These are phyloP conservation scores for Cardiospermum halicacabum DNA, from an alignment of 345 rosid genomes.

Conservation along the genomic window DNA sequence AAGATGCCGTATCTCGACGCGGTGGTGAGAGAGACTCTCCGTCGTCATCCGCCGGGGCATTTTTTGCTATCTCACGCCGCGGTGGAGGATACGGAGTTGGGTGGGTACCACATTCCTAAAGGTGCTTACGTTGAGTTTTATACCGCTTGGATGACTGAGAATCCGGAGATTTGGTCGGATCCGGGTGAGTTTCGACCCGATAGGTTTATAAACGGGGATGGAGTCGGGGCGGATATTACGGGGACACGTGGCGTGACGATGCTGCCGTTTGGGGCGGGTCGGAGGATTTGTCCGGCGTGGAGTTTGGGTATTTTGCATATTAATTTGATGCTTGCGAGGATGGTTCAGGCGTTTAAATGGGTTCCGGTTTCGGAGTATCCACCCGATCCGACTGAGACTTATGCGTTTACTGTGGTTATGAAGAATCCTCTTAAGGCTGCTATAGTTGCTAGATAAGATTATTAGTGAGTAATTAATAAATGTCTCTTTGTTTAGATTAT, in stretches of 20 bases:
- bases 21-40: constrained; percentile 77
- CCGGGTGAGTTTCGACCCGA: constrained; percentile 75
- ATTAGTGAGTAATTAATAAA: too few species aligned
- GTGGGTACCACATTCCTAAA: constrained; percentile 68
- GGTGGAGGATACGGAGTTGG: constrained; percentile 58
- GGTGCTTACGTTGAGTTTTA: constrained; percentile 72
- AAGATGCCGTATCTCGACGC: constrained; percentile 67
- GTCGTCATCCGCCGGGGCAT: constrained; percentile 96
- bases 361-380: constrained; percentile 48
- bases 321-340: constrained; percentile 68
- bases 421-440: constrained; percentile 76
- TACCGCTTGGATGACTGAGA: constrained; percentile 92
- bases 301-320: constrained; percentile 67
- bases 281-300: constrained; percentile 95
- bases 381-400: constrained; percentile 84
- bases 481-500: too few species aligned
- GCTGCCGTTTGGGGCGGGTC: constrained; percentile 89
- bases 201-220: constrained; percentile 79
- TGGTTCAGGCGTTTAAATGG: constrained; percentile 83
- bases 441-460: constrained; percentile 41
- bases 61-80: constrained; percentile 79
- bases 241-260: constrained; percentile 78
- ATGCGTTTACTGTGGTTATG: constrained; percentile 91
- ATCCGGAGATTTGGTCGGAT: constrained; percentile 70
- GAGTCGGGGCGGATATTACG: constrained; percentile 67